Evolutionary conservation across 805 yeast species (phyloP).

Genomic region (Pichia membranifaciens): DNA sequence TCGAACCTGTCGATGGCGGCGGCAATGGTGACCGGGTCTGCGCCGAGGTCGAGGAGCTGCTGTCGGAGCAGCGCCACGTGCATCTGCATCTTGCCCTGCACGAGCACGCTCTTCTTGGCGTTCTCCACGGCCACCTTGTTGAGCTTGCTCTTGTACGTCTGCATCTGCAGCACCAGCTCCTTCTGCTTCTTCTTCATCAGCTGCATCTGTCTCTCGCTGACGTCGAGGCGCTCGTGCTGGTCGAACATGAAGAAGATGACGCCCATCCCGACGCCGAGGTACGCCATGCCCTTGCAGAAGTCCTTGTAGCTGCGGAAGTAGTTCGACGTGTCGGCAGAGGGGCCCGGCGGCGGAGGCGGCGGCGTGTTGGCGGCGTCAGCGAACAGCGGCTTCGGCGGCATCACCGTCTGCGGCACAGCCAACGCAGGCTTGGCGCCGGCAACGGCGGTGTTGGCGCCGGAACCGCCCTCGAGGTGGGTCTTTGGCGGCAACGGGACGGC

Average conservation of each 20-base stretch:
- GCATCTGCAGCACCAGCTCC: constrained; percentile 43
- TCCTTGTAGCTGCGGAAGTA: constrained; percentile 10
- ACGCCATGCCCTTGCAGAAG: constrained; percentile 13
- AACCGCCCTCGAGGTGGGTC: background rate
- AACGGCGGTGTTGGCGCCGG: background rate
- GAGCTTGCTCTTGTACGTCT: constrained; percentile 44
- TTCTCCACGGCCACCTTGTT: constrained; percentile 50
- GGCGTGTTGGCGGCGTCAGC: background rate
- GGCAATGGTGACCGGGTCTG: constrained; percentile 53
- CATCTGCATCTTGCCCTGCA: constrained; percentile 54
- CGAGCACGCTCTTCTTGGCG: constrained; percentile 40
- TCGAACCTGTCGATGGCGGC: constrained; percentile 52
- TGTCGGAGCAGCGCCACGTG: constrained; percentile 62
- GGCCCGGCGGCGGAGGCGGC: constrained; percentile 8
- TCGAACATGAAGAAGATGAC: constrained; percentile 12
- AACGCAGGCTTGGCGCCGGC: background rate
- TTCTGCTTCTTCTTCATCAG: constrained; percentile 24
- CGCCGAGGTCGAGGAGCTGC: constrained; percentile 52
- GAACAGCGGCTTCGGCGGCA: background rate
- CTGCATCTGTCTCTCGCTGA: constrained; percentile 21
- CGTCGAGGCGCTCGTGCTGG: constrained; percentile 22
- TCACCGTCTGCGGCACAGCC: background rate
- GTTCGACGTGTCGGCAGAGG: background rate
- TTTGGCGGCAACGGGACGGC: background rate
- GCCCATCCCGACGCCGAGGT: constrained; percentile 10